phyloP scores from a whole-genome alignment of 352 stramenopile species.

The Pythium brachiatum region DNA sequence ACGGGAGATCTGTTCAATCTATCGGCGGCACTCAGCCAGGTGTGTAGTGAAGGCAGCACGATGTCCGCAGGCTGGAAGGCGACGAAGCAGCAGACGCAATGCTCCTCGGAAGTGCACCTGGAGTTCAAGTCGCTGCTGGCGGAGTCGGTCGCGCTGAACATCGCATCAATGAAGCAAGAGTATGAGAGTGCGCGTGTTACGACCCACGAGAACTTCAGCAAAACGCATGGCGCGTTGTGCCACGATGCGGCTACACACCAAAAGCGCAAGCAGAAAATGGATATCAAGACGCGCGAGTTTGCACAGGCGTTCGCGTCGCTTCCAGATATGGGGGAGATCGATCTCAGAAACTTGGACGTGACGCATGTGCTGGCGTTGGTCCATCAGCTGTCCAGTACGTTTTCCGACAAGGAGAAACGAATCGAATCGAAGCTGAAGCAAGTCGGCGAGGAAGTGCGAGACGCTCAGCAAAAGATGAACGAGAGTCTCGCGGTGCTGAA shows the following conservation, averaged over 20 bases:
- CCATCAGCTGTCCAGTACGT: constrained; percentile 23
- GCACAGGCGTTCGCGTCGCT: constrained; percentile 19
- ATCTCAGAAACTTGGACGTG: constrained; percentile 24
- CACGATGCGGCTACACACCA: constrained; percentile 40
- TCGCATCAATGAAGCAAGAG: constrained; percentile 77
- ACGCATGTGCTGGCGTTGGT: constrained; percentile 22
- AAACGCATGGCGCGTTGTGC: constrained; percentile 42
- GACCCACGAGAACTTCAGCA: constrained; percentile 69
- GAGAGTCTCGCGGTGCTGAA: constrained; percentile 30
- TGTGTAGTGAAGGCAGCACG: constrained; percentile 47
- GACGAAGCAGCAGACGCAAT: constrained; percentile 56
- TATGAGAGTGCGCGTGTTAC: constrained; percentile 55
- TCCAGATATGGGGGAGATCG: constrained; percentile 23
- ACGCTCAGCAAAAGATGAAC: constrained; percentile 31
- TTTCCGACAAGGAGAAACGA: constrained; percentile 27
- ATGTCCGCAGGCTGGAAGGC: constrained; percentile 61
- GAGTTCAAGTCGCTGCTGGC: constrained; percentile 77
- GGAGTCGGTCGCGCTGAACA: constrained; percentile 66
- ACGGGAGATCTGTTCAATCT: constrained; percentile 23
- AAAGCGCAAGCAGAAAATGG: constrained; percentile 66
- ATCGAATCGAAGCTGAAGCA: constrained; percentile 25
- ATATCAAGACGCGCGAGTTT: constrained; percentile 40
- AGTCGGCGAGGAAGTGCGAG: constrained; percentile 39
- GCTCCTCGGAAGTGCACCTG: constrained; percentile 62
- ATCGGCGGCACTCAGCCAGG: constrained; percentile 21